A percentile compares a stretch with the other conserved stretches of the same genome.
Conservation (phyloP, 768 basidiomycete genomes). For the Pholiota microspora region DNA sequence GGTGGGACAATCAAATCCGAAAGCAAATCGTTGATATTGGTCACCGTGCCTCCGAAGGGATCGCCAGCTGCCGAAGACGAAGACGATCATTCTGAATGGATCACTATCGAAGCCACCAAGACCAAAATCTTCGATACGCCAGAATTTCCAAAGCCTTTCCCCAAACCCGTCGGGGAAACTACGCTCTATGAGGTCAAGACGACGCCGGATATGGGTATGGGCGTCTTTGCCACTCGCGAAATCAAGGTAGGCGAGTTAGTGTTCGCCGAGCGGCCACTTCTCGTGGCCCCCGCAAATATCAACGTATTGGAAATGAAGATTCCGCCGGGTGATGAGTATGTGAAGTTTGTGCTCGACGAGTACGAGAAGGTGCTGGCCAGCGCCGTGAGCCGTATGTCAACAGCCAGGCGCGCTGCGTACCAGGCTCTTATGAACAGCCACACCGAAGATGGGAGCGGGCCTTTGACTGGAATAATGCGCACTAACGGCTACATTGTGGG, state of each 20-base stretch:
- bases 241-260: constrained; percentile 31
- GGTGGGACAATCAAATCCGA: neutral
- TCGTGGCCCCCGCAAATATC: constrained; percentile 20
- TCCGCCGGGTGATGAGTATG: neutral
- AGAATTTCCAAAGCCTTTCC: constrained; percentile 1
- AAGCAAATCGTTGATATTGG: neutral
- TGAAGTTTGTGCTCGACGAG: neutral
- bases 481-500: constrained; percentile 30
- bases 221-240: constrained; percentile 28
- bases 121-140: neutral
- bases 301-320: neutral
- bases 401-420: neutral
- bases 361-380: neutral
- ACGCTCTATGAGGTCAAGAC: constrained; percentile 1
- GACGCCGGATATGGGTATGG: constrained; percentile 24
- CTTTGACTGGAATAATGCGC: constrained; percentile 23
- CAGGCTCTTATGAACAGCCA: neutral
- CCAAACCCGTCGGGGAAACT: neutral
- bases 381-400: neutral
- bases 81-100: neutral
- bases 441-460: neutral
- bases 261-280: constrained; percentile 35
- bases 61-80: neutral
- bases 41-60: neutral
- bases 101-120: neutral